phyloP scores from a whole-genome alignment of 352 stramenopile species.

The Aphanomyces euteiches region DNA sequence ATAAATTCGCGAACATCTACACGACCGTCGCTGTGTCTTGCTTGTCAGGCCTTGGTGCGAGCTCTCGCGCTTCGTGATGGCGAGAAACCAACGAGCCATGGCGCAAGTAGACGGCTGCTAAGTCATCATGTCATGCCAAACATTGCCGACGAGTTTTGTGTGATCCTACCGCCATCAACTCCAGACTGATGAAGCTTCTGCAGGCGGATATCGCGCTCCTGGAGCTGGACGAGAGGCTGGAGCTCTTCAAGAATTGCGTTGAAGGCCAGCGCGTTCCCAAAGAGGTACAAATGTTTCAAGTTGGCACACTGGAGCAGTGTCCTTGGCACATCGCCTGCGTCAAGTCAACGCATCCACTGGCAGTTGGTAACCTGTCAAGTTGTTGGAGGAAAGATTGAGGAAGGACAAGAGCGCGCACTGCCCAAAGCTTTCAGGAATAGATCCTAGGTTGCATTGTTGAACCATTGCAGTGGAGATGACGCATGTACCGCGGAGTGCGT shows the following conservation, averaged over 20 bases:
- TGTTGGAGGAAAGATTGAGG: conserved; percentile 81
- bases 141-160: too few relatives aligned
- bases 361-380: conserved; percentile 45
- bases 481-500: conserved; percentile 50
- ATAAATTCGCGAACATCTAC: neutral
- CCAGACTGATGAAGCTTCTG: too few relatives aligned
- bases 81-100: neutral
- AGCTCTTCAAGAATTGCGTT: neutral
- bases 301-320: conserved; percentile 65
- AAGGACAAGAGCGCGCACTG: conserved; percentile 76
- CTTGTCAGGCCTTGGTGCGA: neutral
- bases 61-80: neutral
- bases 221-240: neutral
- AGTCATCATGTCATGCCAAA: too few relatives aligned
- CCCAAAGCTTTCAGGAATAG: conserved; percentile 65
- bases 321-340: conserved; percentile 42
- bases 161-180: too few relatives aligned
- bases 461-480: neutral
- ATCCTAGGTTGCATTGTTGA: conserved; percentile 31
- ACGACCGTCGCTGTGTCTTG: neutral
- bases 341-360: neutral
- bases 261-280: conserved; percentile 73
- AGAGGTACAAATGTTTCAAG: conserved; percentile 82
- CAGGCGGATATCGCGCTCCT: neutral
- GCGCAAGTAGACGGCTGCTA: too few relatives aligned